Conservation (phyloP, 495 filamentous ascomycete species). For the Penicillium steckii region DNA sequence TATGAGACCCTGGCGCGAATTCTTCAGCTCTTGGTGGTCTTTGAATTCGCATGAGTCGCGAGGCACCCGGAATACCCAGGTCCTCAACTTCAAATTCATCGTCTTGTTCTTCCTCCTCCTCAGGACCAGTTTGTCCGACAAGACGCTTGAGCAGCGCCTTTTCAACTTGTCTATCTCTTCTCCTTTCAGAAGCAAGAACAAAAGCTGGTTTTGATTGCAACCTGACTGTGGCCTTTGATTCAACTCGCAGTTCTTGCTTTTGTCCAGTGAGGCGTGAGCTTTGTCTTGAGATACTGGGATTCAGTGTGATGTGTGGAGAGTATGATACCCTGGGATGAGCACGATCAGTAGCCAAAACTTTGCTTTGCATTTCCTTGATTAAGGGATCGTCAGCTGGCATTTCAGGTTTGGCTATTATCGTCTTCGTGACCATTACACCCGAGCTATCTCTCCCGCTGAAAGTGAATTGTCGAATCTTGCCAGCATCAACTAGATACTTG, state of each 20-base stretch:
- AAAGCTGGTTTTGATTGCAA: slow-evolving; percentile 38
- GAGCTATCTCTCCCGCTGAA: slow-evolving; percentile 60
- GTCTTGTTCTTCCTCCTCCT: background rate
- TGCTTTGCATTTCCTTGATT: slow-evolving; percentile 51
- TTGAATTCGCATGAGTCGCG: slow-evolving; percentile 35
- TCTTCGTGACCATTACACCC: slow-evolving; percentile 55
- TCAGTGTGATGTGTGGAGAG: slow-evolving; percentile 33
- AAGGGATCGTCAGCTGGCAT: slow-evolving; percentile 48
- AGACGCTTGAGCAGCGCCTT: slow-evolving; percentile 26
- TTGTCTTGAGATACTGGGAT: slow-evolving; percentile 27
- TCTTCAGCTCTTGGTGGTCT: slow-evolving; percentile 8
- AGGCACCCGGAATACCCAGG: slow-evolving; percentile 8
- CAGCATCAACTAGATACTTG: slow-evolving; percentile 57
- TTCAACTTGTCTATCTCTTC: slow-evolving; percentile 26
- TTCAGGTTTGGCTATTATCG: slow-evolving; percentile 49
- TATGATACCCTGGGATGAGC: slow-evolving; percentile 26
- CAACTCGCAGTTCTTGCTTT: slow-evolving; percentile 26
- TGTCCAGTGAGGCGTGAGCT: slow-evolving; percentile 4
- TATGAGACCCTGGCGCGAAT: background rate
- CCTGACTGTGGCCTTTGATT: slow-evolving; percentile 34
- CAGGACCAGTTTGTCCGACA: background rate
- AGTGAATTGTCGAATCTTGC: slow-evolving; percentile 56
- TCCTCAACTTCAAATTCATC: slow-evolving; percentile 3
- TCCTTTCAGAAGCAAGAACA: slow-evolving; percentile 30
- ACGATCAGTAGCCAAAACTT: slow-evolving; percentile 42